These are phyloP conservation scores for Besnoitia besnoiti DNA, from an alignment of 169 alveolate genomes.

Conservation along the genomic window DNA sequence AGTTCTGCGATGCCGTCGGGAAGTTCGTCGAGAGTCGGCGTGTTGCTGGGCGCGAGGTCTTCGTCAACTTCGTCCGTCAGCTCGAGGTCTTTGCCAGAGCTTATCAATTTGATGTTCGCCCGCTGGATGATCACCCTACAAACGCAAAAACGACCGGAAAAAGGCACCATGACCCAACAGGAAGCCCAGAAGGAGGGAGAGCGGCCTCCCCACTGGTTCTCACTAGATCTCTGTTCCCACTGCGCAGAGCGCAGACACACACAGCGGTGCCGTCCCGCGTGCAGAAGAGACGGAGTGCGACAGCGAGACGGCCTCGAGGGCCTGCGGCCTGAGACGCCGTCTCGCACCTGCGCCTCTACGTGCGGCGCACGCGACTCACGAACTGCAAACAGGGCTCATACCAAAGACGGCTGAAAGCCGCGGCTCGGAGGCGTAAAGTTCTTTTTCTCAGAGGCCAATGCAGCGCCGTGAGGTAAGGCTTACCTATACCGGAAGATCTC, in stretches of 20 bases:
- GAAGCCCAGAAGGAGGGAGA: neutral
- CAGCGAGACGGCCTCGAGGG: too few species aligned
- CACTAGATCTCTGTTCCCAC: neutral
- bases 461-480: too few species aligned
- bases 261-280: too few species aligned
- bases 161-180: neutral
- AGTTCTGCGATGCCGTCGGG: constrained; percentile 7
- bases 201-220: neutral
- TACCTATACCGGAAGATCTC: constrained; percentile 8
- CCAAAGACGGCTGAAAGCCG: too few species aligned
- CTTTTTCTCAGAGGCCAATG: too few species aligned
- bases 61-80: constrained; percentile 28
- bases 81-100: neutral
- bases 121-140: constrained; percentile 3
- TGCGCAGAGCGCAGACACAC: too few species aligned
- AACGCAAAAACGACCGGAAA: neutral
- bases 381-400: too few species aligned
- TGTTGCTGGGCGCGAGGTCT: neutral
- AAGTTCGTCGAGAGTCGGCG: constrained; percentile 2
- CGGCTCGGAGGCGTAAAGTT: too few species aligned
- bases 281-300: too few species aligned
- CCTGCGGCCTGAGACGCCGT: too few species aligned
- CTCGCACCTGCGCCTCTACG: too few species aligned
- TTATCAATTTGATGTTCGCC: neutral
- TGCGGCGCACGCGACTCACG: too few species aligned